These are phyloP conservation scores for Coccomyxa subellipsoidea DNA, from an alignment of 163 green algal genomes.

Conservation along the genomic window DNA sequence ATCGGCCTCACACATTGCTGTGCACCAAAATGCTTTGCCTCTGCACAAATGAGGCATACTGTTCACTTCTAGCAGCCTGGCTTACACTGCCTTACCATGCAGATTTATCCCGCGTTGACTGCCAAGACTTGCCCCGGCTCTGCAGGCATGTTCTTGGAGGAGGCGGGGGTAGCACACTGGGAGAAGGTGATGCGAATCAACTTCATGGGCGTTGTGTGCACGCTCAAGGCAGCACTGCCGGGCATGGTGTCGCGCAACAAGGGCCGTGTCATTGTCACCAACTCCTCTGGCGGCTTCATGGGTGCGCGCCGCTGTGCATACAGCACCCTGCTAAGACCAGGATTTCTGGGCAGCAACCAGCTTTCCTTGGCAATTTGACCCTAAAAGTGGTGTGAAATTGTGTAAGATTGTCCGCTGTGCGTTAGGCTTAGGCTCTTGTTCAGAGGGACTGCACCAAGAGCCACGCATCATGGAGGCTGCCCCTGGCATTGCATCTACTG, in stretches of 20 bases:
- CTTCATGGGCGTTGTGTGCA: conserved; percentile 74
- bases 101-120: neutral
- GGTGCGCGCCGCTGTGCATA: conserved; percentile 28
- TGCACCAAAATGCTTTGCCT: neutral
- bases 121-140: neutral
- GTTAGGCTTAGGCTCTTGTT: neutral
- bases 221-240: conserved; percentile 56
- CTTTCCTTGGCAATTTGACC: neutral
- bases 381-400: neutral
- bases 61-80: neutral
- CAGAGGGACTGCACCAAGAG: neutral
- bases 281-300: conserved; percentile 52
- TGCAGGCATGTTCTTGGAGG: conserved; percentile 73
- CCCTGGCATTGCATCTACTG: neutral
- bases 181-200: conserved; percentile 70
- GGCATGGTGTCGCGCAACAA: conserved; percentile 62
- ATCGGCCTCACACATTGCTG: neutral
- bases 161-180: conserved; percentile 40
- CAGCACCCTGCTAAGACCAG: too few relatives aligned
- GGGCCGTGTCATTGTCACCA: conserved; percentile 69
- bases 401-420: neutral
- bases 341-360: too few relatives aligned
- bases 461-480: too few relatives aligned
- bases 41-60: neutral
- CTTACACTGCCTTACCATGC: neutral